Evolutionary conservation across 139 green algal species (phyloP), one percentile per base, ranked within the genome.

Genomic region (Deuterostichococcus epilithicus): DNA sequence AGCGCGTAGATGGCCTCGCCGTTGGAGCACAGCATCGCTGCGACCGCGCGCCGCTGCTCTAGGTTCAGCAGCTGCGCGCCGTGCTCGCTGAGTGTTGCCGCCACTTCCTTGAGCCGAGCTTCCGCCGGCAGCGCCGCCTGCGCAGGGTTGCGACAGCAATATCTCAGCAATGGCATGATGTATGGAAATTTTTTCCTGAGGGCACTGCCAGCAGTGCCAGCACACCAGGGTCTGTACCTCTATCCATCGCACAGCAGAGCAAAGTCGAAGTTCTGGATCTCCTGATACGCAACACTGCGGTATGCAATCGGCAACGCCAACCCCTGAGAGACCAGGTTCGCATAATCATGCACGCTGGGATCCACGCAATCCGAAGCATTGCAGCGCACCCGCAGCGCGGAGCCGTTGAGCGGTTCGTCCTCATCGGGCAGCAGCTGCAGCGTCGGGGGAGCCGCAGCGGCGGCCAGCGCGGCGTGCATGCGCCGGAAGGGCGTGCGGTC

Each of bases 1-100:
- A 94, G 82, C 18, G 87, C 82, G 45, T 84, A 91, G 22, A 88
- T 84, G 6, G 47, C 30, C 22, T 70, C 74, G 34, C 78, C 77
- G 0, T 70, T 77, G 1, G 84, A 81, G 42, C 67, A 58, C 44
- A 93, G 45, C 58, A 93, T 37, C 1, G 81, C 78, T 0, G 84
- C 85, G 20, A 90, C 78, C 18, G 88, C 86, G 13, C 76, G 18
- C 23, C 85, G 84, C 83, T 93, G 89, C 80, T 93, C 84, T 0
- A 58, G 59, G 73, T 93, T 93, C n/a, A 93, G 78, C 47, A 37
- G 36, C 42, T 70, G 66, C 1, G 30, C 35, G 10, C 78, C 78
- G 15, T 52, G n/a, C 47, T 82, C 78, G 1, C 66, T 15, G 35
- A 76, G 44, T 10, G 36, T 26, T 47, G 42, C 36, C 22, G 73